Base-by-base conservation (phyloP, 163 green algal genomes). In the Scenedesmus sp. region DNA sequence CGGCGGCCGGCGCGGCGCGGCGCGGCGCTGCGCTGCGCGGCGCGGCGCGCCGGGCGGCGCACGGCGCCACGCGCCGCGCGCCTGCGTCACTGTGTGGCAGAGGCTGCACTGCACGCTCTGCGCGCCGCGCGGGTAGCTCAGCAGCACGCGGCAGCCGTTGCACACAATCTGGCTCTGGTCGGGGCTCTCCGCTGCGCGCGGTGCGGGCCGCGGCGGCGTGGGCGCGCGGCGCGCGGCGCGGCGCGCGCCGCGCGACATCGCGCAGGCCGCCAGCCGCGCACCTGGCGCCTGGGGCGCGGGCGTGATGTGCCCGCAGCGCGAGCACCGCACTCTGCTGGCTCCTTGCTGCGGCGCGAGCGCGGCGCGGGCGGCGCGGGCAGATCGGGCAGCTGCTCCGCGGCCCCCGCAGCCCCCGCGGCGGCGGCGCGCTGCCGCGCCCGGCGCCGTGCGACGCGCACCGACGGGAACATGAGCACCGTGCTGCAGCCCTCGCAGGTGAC, bases 111-210 rank as follows among this genome's bases (percentile, higher is more conserved):
- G 95, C 29, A 99, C 95, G 62, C 89, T 95, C 24, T 85, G 84
- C 13, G 94, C 95, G 0, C 94, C 94, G 0, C 93, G 87, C 0
- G 95, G 89, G 73, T 98, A 99, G 60, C 93, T 93, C 0, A 99
- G 86, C 62, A 96, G 71, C 54, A 93, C 88, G 4, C 91, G 80
- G 81, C 95, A 99, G 22, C 89, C 77, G 36, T 84, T 92, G 84
- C 95, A 99, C 4, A 95, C 89, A 26, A 98, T 88, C 76, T 98
- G 95, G 3, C 94, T 91, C 86, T 93, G 93, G 33, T 97, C 87
- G 9, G 90, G 65, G 53, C 51, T 74, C 20, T 64, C 48, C 33
- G 36, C 44, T 80, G 71, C 71, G 69, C 22, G 53, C n/a, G 53
- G n/a, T 36, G 42, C 33, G 14, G 63, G 11, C 11, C 45, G 31